Evolutionary conservation across 140 eudicot genomes (phyloP), one percentile per base, ranked within the genome.

Genomic region (Stevia rebaudiana): DNA sequence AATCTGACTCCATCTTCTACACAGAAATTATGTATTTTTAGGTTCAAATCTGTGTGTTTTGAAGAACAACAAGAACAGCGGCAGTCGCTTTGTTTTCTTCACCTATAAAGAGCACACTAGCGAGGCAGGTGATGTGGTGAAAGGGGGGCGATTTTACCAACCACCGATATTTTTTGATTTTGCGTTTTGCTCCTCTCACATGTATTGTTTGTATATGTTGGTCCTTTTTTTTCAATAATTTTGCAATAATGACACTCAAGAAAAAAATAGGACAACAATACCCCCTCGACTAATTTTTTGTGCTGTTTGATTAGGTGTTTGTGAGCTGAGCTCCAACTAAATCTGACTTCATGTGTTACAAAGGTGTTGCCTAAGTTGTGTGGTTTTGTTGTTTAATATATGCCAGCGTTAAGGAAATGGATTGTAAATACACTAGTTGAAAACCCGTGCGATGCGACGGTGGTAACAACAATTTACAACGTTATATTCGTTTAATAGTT

Each of bases 1-100:
- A 92, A 70, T 92, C 98, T 3, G 96, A 83, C 44, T 92, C 98
- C 98, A 91, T 90, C 54, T 35, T 51, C 51, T 52, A n/a, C 54
- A 16, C 40, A 21, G 21, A 16, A 46, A 53, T 28, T 15, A 30
- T 5, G 28, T 24, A 50, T 1, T 46, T 25, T 68, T 13, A 8
- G 31, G 3, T 46, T 43, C 21, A 7, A 39, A 52, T 65, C 22
- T 49, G 61, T 50, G 61, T 33, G 3, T 65, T 15, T 4, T n/a
- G 48, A 28, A 28, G 33, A 28, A 28, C 33, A 28, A 28, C 3
- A 28, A 28, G 33, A 2, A 28, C 33, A 28, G n/a, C n/a, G n/a
- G n/a, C 41, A 52, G 18, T 67, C 63, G 31, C 68, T 59, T 56
- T 47, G 75, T 12, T 47, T 35, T 70, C 19, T 70, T 70, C 75